phyloP scores from a whole-genome alignment of 129 eudicot species.

The Scalesia atractyloides region DNA sequence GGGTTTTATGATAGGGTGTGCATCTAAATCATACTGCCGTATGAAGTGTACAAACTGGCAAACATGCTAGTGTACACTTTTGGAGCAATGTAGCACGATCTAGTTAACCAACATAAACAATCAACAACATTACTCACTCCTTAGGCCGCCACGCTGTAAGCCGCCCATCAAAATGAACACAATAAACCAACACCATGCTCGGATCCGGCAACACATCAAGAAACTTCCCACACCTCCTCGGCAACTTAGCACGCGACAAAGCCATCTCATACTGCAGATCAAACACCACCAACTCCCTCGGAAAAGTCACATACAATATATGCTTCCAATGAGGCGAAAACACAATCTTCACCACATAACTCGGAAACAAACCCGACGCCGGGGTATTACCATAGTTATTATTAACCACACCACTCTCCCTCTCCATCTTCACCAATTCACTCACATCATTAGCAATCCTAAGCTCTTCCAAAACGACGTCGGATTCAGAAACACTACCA shows the following conservation, averaged over 20 bases:
- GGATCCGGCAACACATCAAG: constrained; percentile 80
- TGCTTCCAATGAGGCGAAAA: constrained; percentile 92
- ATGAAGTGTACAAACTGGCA: no score
- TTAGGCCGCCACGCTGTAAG: constrained; percentile 78
- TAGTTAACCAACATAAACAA: no score
- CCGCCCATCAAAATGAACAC: constrained; percentile 90
- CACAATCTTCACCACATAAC: constrained; percentile 56
- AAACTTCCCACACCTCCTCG: constrained; percentile 85
- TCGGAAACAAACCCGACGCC: constrained; percentile 57
- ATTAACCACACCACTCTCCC: constrained; percentile 40
- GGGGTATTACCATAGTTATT: constrained; percentile 51
- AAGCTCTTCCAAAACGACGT: constrained; percentile 61
- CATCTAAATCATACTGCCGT: no score
- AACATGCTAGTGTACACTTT: no score
- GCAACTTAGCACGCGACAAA: constrained; percentile 55
- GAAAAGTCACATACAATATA: constrained; percentile 62
- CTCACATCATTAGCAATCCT: constrained; percentile 51
- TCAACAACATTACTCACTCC: constrained; percentile 50
- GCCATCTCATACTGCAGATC: constrained; percentile 79
- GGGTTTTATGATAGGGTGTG: no score
- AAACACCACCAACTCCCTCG: constrained; percentile 84
- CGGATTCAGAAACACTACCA: constrained; percentile 57
- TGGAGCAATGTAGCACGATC: no score
- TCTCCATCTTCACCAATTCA: constrained; percentile 67
- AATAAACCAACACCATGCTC: constrained; percentile 60